phyloP scores from a whole-genome alignment of 1,139 yeast genomes.

The Schizosaccharomyces versatilis region DNA sequence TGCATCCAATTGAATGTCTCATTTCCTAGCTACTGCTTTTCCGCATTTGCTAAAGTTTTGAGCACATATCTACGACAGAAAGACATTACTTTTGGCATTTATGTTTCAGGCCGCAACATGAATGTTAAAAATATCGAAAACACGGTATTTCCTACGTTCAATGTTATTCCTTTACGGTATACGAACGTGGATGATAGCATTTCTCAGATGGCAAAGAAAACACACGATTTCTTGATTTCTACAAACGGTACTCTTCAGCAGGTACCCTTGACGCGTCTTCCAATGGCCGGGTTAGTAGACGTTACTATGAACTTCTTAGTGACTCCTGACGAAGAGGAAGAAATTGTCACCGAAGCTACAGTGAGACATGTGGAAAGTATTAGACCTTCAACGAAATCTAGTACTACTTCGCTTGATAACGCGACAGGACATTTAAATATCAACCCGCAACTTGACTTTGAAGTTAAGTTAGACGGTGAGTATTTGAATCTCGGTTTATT shows the following conservation, averaged over 20 bases:
- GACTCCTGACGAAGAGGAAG: neutral
- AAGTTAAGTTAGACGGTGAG: neutral
- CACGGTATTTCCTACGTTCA: constrained; percentile 13
- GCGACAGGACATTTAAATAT: too few relatives aligned
- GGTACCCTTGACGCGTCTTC: neutral
- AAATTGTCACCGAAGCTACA: neutral
- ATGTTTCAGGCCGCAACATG: constrained; percentile 14
- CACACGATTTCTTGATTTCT: neutral
- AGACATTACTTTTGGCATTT: constrained; percentile 12
- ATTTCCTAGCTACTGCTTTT: constrained; percentile 10
- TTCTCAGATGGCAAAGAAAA: neutral
- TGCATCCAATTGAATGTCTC: constrained; percentile 1
- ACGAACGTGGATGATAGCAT: neutral
- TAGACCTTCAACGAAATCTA: too few relatives aligned
- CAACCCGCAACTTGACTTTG: neutral
- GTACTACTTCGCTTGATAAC: too few relatives aligned
- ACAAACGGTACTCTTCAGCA: neutral
- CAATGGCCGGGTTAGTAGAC: neutral
- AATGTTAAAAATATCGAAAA: constrained; percentile 6
- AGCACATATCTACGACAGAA: neutral
- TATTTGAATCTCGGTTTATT: neutral
- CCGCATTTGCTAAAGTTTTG: constrained; percentile 10
- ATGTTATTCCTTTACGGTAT: constrained; percentile 13
- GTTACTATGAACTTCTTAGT: neutral
- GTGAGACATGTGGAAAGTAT: too few relatives aligned